These are phyloP conservation scores for Phytophthora multivora DNA, from an alignment of 352 stramenopile genomes.

Conservation along the genomic window DNA sequence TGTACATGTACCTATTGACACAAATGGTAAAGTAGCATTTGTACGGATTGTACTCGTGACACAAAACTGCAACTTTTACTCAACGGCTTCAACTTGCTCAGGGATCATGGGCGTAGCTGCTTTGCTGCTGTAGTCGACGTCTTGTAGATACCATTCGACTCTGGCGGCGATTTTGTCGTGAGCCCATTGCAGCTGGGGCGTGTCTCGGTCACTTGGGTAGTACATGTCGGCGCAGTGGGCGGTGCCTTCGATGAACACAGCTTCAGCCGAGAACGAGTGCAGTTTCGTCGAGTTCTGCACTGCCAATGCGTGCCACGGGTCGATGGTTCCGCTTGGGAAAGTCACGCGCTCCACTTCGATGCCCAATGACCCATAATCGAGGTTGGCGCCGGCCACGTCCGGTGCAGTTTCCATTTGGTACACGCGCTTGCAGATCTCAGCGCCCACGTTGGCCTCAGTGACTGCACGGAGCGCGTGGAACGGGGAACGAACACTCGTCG, in stretches of 20 bases:
- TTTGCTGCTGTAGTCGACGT: conserved; percentile 7
- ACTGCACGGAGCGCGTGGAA: conserved; percentile 72
- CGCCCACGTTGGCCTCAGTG: conserved; percentile 71
- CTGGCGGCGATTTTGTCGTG: conserved; percentile 64
- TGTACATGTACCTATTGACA: neutral
- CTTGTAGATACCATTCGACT: conserved; percentile 50
- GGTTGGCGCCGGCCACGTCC: conserved; percentile 66
- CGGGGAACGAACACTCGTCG: conserved; percentile 56
- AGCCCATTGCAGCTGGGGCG: conserved; percentile 61
- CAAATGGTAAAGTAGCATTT: neutral
- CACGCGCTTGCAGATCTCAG: conserved; percentile 83
- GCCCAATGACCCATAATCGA: conserved; percentile 74
- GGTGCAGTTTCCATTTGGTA: conserved; percentile 72
- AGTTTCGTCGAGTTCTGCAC: conserved; percentile 74
- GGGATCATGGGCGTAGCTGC: neutral
- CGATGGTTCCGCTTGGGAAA: conserved; percentile 82
- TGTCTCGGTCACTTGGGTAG: conserved; percentile 63
- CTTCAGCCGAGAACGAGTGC: conserved; percentile 52
- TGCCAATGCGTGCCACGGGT: conserved; percentile 84
- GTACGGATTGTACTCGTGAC: neutral
- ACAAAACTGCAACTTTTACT: conserved; percentile 18
- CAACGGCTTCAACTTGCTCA: conserved; percentile 23
- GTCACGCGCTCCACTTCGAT: conserved; percentile 85
- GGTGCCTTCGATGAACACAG: conserved; percentile 84
- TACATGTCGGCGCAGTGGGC: conserved; percentile 87